Evolutionary conservation across 192 early-diverging fungal species (phyloP).

Genomic region (Linnemannia exigua): DNA sequence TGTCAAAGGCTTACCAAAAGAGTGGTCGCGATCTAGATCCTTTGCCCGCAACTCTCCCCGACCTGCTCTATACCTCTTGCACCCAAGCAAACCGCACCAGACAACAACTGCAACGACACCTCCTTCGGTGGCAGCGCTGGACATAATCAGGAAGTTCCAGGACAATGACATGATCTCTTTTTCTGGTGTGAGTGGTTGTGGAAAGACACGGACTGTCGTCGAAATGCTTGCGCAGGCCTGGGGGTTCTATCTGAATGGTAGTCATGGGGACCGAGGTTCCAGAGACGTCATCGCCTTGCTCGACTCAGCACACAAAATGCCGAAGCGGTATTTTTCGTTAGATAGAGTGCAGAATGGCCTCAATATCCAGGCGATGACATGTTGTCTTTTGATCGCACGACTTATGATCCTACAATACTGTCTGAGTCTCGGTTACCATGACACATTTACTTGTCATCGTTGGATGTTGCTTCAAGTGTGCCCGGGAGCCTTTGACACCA

Average conservation of each 20-base stretch:
- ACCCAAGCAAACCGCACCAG: slow-evolving; percentile 41
- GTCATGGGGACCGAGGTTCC: slow-evolving; percentile 37
- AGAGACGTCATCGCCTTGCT: slow-evolving; percentile 48
- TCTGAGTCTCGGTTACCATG: slow-evolving; percentile 38
- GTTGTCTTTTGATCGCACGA: slow-evolving; percentile 44
- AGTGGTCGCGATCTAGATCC: slow-evolving; percentile 33
- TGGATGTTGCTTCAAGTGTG: slow-evolving; percentile 57
- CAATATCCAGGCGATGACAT: slow-evolving; percentile 42
- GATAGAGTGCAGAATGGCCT: slow-evolving; percentile 50
- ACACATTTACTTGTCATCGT: slow-evolving; percentile 53
- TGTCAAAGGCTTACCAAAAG: slow-evolving; percentile 38
- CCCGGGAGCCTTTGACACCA: slow-evolving; percentile 45
- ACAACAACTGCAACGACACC: slow-evolving; percentile 30
- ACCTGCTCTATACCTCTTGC: slow-evolving; percentile 49
- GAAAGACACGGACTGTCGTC: slow-evolving; percentile 47
- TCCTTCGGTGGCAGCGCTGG: slow-evolving; percentile 27
- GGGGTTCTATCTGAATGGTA: slow-evolving; percentile 54
- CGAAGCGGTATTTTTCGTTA: slow-evolving; percentile 39
- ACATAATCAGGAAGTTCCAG: slow-evolving; percentile 30
- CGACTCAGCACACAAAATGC: slow-evolving; percentile 27
- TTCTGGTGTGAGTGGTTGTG: slow-evolving; percentile 51
- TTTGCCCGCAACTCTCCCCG: slow-evolving; percentile 12
- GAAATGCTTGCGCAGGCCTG: slow-evolving; percentile 52
- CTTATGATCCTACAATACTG: slow-evolving; percentile 48
- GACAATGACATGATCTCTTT: slow-evolving; percentile 49